phyloP scores from a whole-genome alignment of 2,329 filamentous ascomycete genomes.

The Coniella vitis region DNA sequence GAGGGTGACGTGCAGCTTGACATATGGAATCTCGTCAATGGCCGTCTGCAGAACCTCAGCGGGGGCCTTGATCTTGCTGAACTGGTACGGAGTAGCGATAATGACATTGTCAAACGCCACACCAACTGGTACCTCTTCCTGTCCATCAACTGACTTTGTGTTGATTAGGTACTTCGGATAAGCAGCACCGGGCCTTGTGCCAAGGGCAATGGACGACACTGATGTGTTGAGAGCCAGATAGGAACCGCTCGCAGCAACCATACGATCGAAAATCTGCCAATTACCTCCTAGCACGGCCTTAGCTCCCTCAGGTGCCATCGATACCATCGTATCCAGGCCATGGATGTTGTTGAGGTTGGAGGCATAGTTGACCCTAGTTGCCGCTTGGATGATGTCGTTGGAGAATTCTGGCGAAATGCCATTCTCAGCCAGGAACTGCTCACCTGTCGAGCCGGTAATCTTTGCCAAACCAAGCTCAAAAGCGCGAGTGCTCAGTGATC shows the following conservation, averaged over 20 bases:
- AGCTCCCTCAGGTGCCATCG: conserved; percentile 82
- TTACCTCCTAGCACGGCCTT: conserved; percentile 78
- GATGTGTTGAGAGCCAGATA: conserved; percentile 58
- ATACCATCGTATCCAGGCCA: conserved; percentile 83
- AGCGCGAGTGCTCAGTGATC: conserved; percentile 62
- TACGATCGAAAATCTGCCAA: conserved; percentile 86
- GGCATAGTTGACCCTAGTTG: conserved; percentile 90
- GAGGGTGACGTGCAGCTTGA: conserved; percentile 79
- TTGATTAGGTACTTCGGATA: conserved; percentile 42
- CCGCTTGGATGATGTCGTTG: conserved; percentile 80
- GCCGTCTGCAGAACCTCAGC: conserved; percentile 59
- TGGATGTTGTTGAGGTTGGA: conserved; percentile 83
- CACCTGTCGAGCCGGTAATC: conserved; percentile 64
- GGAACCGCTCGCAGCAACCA: conserved; percentile 62
- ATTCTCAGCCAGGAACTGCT: conserved; percentile 62
- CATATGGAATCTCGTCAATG: conserved; percentile 80
- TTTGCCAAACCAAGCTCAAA: conserved; percentile 60
- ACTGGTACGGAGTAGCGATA: conserved; percentile 79
- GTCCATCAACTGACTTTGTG: conserved; percentile 24
- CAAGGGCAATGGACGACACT: conserved; percentile 53
- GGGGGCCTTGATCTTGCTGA: conserved; percentile 58
- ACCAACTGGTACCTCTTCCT: conserved; percentile 20
- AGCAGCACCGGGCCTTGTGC: conserved; percentile 32
- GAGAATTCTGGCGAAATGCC: conserved; percentile 58
- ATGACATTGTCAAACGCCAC: conserved; percentile 71